Evolutionary conservation across 1,284 basidiomycete genomes (phyloP), one percentile per base, ranked within the genome.

Genomic region (Irpex sp.): DNA sequence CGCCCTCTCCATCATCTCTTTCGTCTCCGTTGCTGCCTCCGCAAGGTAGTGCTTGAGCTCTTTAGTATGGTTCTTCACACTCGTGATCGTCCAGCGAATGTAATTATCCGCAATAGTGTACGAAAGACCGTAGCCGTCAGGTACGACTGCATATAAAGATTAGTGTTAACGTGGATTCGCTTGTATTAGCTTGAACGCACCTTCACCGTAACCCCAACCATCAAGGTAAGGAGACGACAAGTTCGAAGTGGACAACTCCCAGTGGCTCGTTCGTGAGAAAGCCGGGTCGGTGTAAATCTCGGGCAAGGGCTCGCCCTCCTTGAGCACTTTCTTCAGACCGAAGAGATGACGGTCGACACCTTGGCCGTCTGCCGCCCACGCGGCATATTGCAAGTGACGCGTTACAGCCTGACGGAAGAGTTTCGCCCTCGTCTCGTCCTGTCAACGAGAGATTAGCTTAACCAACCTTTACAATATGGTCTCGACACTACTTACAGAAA

Each of bases 141-240:
- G 83, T 0, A 95, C 93, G 52, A 96, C 94, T 90, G 64, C 1
- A 64, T 1, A 48, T 2, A 58, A 56, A 56, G n/a, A 51, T 37
- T 35, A 37, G 47, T 6, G 5, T 35, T 5, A 14, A 12, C 61
- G 36, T 35, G 56, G 23, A 28, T 9, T 55, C 51, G 36, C 5
- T 52, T 18, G 47, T 61, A 14, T 42, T 55, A 58, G 35, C 61
- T n/a, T 63, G 33, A 56, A 63, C 84, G 64, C 62, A 92, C 90
- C 93, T 83, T 98, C 94, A 10, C 96, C 96, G 72, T 96, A 98
- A 36, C 96, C 96, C 96, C 96, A 98, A 42, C 94, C 94, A 67
- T 96, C 92, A 56, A 99, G 81, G 74, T 84, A 94, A 63, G 84
- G 83, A 58, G 86, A 90, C 58, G 88, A 91, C 65, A 99, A 80